Evolutionary conservation across 1,284 basidiomycete genomes (phyloP).

Genomic region (Fomitopsis schrenkii): DNA sequence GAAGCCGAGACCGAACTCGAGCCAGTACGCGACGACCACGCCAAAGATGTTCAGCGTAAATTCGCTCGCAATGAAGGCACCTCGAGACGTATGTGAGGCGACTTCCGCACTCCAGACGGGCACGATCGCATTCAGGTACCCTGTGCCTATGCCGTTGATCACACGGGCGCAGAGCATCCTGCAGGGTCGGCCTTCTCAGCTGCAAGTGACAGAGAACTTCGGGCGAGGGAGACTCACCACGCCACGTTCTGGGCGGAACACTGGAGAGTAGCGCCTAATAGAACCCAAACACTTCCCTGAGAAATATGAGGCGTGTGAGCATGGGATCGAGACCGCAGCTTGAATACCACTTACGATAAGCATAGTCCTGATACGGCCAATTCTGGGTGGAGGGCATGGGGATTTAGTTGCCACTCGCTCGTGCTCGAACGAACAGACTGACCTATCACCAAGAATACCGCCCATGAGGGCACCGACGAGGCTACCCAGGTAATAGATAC

Average conservation of each 20-base stretch:
- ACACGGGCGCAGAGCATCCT: constrained; percentile 50
- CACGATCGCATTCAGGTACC: constrained; percentile 47
- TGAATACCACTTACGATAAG: constrained; percentile 21
- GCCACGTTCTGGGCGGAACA: constrained; percentile 45
- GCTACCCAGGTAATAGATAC: constrained; percentile 47
- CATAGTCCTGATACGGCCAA: constrained; percentile 46
- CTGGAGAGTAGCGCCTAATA: constrained; percentile 46
- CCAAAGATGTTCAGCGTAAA: constrained; percentile 46
- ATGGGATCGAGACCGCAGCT: neutral
- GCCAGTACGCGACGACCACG: constrained; percentile 52
- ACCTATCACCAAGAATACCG: constrained; percentile 38
- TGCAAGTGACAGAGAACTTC: neutral
- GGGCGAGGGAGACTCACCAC: constrained; percentile 29
- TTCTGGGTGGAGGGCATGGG: constrained; percentile 12
- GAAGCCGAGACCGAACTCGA: constrained; percentile 48
- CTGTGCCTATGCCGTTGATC: constrained; percentile 50
- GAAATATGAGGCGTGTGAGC: constrained; percentile 4
- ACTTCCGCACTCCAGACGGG: constrained; percentile 50
- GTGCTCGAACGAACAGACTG: neutral
- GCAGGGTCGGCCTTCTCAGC: neutral
- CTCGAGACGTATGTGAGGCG: constrained; percentile 41
- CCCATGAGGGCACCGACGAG: constrained; percentile 46
- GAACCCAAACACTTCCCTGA: constrained; percentile 39
- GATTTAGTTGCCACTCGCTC: neutral
- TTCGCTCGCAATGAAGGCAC: constrained; percentile 34